These are phyloP conservation scores for Periglandula ipomoeae DNA, from an alignment of 2,329 filamentous ascomycete genomes.

Conservation along the genomic window DNA sequence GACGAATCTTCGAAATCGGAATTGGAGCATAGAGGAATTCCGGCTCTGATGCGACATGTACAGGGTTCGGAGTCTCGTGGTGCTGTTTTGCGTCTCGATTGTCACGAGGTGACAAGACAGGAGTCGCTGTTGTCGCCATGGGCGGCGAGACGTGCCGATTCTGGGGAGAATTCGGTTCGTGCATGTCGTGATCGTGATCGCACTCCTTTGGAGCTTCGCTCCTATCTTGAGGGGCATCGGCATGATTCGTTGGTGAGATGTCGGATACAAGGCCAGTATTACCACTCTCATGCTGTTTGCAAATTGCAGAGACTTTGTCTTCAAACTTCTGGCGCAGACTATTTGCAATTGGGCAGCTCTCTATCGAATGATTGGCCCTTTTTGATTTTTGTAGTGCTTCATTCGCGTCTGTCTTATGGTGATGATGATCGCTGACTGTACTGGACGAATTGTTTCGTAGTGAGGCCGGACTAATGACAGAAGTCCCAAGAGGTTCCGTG, in stretches of 20 bases:
- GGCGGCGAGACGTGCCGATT: background rate
- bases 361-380: background rate
- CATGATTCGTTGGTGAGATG: background rate
- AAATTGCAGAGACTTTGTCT: background rate
- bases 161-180: background rate
- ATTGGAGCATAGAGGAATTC: slow-evolving; percentile 10
- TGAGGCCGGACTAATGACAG: background rate
- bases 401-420: background rate
- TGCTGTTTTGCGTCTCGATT: background rate
- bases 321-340: background rate
- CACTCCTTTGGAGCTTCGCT: background rate
- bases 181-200: background rate
- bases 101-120: background rate
- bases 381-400: background rate
- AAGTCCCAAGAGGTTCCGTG: background rate
- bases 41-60: slow-evolving; percentile 1
- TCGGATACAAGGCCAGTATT: background rate
- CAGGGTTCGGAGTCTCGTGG: background rate
- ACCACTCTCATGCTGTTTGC: background rate
- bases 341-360: background rate
- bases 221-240: background rate
- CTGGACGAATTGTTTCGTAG: background rate
- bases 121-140: background rate
- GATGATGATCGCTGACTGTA: slow-evolving; percentile 1
- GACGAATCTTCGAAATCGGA: slow-evolving; percentile 12